Base-by-base conservation (phyloP, 1,139 yeast species). In the Blastobotrys petasosporus region DNA sequence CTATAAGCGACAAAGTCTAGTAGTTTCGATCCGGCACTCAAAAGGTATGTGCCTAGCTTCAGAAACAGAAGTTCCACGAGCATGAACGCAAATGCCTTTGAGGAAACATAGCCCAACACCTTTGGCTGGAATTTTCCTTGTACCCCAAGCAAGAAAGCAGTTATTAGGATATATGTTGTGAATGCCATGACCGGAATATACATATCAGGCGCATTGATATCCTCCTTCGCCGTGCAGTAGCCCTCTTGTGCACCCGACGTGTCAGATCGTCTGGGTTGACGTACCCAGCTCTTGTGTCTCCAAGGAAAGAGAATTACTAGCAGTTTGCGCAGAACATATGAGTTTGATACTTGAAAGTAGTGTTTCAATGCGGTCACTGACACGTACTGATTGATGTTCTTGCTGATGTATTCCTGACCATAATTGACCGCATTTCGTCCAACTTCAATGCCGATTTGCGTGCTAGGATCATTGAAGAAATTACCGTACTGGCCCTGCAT, bases 81-180 rank as follows among this genome's bases (percentile, higher is more conserved):
- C 48, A 87, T 77, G 60, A 87, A 85, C 0, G 96, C 96, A 55
- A 88, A 67, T 0, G 95, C 88, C 57, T 88, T 86, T 9, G 95
- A 82, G n/a, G 96, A 82, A 53, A 92, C 80, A 59, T 83, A 81
- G 3, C 97, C 97, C 56, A 94, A 77, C 56, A 88, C 74, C 61
- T 90, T 92, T 0, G 98, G 98, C 60, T 90, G 96, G 70, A 92
- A 94, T 34, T 82, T 83, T 16, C 96, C 97, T 48, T 81, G 78
- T 46, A 92, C 68, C 11, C 99, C 99, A 51, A 87, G 87, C 57
- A 85, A 75, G 28, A 85, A 76, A 3, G 96, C 92, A 77, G 94
- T 82, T 39, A 87, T 73, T 51, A 94, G 69, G 46, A 92, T 82
- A 61, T 90, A 92, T 1, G 98, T 88, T 44, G 88, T 80, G 58